Conservation (phyloP, 1,284 basidiomycete genomes). For the Pseudozyma hubeiensis region DNA sequence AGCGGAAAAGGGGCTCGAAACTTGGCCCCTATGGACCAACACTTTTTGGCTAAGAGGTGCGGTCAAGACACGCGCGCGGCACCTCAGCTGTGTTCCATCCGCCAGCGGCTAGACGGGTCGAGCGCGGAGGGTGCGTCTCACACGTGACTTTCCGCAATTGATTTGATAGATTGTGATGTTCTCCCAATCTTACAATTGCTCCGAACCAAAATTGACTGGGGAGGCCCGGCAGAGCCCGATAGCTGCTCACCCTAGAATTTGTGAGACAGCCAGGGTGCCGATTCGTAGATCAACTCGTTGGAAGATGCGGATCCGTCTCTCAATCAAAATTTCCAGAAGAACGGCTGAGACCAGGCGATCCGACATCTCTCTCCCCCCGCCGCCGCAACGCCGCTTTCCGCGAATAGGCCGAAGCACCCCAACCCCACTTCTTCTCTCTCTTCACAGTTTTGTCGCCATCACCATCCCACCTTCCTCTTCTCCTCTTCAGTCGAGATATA, state of each 20-base stretch:
- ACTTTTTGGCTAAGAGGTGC: background rate
- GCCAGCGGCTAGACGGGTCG: background rate
- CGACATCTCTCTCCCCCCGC: background rate
- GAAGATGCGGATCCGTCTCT: conserved; percentile 27
- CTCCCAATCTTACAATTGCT: too few species aligned
- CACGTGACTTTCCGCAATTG: background rate
- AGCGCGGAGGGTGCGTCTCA: background rate
- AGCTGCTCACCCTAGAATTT: background rate
- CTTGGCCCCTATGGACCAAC: background rate
- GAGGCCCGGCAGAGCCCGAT: conserved; percentile 9
- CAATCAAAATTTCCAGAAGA: conserved; percentile 9
- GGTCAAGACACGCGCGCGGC: background rate
- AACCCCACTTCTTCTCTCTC: background rate
- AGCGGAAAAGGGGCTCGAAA: background rate
- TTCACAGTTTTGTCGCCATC: background rate
- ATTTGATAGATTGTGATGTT: too few species aligned
- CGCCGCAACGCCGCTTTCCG: background rate
- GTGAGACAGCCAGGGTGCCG: background rate
- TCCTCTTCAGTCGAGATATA: background rate
- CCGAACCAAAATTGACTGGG: background rate
- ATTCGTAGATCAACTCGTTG: background rate
- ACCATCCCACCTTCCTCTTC: background rate
- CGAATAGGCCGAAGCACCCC: background rate
- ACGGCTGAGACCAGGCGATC: background rate
- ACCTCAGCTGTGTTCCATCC: background rate